Base-by-base conservation (phyloP, 2,329 filamentous ascomycete species). In the Ambrosiella xylebori region DNA sequence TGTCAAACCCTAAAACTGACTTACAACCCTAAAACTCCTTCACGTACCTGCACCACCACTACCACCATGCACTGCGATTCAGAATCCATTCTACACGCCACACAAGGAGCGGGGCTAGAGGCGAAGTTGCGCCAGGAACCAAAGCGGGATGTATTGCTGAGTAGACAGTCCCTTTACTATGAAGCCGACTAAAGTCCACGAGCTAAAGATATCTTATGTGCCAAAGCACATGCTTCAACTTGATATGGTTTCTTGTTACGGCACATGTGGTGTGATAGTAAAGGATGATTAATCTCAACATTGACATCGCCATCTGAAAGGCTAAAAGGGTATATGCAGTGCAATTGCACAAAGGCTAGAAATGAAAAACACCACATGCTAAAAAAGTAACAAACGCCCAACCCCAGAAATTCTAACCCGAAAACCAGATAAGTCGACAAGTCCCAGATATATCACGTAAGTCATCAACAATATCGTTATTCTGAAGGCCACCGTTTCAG, bases 241-340 rank as follows among this genome's bases (percentile, higher is more conserved):
- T 27, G 27, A 27, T 27, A 27, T 1, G 27, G 27, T 27, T 27
- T 27, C 27, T 27, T 27, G 27, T 27, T 27, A 27, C 3, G 27
- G 27, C 27, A 27, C 27, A 27, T 27, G 4, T 27, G 4, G 3
- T 27, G 27, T 27, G 27, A 27, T 27, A 5, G 27, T 27, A 27
- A 27, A 27, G 27, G 27, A 27, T 27, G 27, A 27, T 27, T 27
- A 27, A 27, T 27, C 27, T 27, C 27, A n/a, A 47, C 44, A 19
- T 17, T 11, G 40, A 41, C 11, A 41, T 15, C 13, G 27, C 47
- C 47, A 9, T 35, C 47, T 12, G 35, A 49, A 51, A 15, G 9
- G 8, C 47, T n/a, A 27, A 51, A 41, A 51, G 58, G 58, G 58
- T 59, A 56, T 56, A 52, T 56, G 53, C 53, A 56, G 51, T 56